Evolutionary conservation across 768 basidiomycete genomes (phyloP).

Genomic region (Termitomyces bulborhizus): DNA sequence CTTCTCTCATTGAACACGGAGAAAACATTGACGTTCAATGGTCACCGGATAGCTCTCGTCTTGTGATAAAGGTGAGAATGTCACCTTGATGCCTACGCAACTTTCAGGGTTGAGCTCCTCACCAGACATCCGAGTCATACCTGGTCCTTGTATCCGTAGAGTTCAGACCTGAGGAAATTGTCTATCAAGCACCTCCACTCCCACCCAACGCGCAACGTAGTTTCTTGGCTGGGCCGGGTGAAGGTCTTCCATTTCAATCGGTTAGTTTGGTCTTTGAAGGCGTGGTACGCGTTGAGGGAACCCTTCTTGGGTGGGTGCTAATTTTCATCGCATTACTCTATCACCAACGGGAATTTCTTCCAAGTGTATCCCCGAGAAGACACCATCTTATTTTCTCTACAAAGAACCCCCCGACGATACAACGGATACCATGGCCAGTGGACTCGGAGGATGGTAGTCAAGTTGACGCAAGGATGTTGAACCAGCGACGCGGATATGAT

Average conservation of each 20-base stretch:
- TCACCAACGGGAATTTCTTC: conserved; percentile 1
- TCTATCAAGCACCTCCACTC: conserved; percentile 49
- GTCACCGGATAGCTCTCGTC: conserved; percentile 75
- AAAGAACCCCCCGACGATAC: conserved; percentile 64
- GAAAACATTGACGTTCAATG: conserved; percentile 69
- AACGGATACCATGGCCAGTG: conserved; percentile 80
- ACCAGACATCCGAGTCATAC: conserved; percentile 76
- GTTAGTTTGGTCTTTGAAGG: conserved; percentile 72
- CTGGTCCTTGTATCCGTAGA: conserved; percentile 70
- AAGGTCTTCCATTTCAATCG: conserved; percentile 64
- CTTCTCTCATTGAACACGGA: conserved; percentile 81
- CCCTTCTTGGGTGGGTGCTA: conserved; percentile 53
- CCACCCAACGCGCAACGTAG: conserved; percentile 53
- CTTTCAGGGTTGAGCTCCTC: background rate
- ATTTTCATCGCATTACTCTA: background rate
- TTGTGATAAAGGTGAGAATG: conserved; percentile 71
- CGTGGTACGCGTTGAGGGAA: conserved; percentile 73
- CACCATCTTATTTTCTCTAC: conserved; percentile 72
- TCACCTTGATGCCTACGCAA: background rate
- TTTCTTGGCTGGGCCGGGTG: conserved; percentile 78
- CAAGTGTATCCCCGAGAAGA: conserved; percentile 70
- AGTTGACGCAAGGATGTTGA: conserved; percentile 25
- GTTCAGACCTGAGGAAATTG: conserved; percentile 46
- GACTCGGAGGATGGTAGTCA: conserved; percentile 30
- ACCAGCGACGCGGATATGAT: conserved; percentile 43